phyloP scores from a whole-genome alignment of 1,139 yeast genomes.

The Sugiyamaella grinbergsii region DNA sequence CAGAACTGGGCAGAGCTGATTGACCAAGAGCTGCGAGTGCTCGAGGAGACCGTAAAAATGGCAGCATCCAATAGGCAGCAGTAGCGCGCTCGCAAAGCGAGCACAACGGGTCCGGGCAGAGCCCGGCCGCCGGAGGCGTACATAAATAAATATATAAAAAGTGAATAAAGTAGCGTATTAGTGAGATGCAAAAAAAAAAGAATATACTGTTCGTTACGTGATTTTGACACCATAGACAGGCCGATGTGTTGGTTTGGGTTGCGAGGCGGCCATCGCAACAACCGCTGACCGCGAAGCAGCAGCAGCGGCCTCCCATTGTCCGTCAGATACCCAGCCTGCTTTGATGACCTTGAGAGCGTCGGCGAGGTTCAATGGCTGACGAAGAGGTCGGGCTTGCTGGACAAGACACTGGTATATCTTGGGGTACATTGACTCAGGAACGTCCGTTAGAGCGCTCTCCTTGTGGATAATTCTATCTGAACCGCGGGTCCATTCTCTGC shows the following conservation, averaged over 20 bases:
- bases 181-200: not conserved
- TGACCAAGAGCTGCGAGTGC: slow-evolving; percentile 53
- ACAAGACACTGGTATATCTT: slow-evolving; percentile 53
- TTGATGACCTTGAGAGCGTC: slow-evolving; percentile 57
- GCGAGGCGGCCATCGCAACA: slow-evolving; percentile 21
- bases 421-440: slow-evolving; percentile 40
- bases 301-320: slow-evolving; percentile 42
- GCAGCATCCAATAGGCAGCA: not conserved
- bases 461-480: slow-evolving; percentile 22
- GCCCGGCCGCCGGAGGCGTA: slow-evolving; percentile 5
- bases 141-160: not conserved
- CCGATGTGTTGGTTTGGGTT: slow-evolving; percentile 21
- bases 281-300: slow-evolving; percentile 23
- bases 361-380: slow-evolving; percentile 53
- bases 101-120: slow-evolving; percentile 1
- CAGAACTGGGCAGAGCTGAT: slow-evolving; percentile 52
- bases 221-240: slow-evolving; percentile 22
- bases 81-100: too few species aligned
- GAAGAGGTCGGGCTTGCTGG: slow-evolving; percentile 54
- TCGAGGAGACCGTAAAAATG: slow-evolving; percentile 44
- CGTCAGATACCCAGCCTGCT: slow-evolving; percentile 60
- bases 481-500: slow-evolving; percentile 36
- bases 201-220: slow-evolving; percentile 1
- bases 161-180: not conserved
- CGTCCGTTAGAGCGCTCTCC: slow-evolving; percentile 30